A percentile compares a stretch with the other conserved stretches of the same genome.
These are phyloP conservation scores for Chrysoporthe puriensis DNA, from an alignment of 2,329 filamentous ascomycete species.

Conservation along the genomic window DNA sequence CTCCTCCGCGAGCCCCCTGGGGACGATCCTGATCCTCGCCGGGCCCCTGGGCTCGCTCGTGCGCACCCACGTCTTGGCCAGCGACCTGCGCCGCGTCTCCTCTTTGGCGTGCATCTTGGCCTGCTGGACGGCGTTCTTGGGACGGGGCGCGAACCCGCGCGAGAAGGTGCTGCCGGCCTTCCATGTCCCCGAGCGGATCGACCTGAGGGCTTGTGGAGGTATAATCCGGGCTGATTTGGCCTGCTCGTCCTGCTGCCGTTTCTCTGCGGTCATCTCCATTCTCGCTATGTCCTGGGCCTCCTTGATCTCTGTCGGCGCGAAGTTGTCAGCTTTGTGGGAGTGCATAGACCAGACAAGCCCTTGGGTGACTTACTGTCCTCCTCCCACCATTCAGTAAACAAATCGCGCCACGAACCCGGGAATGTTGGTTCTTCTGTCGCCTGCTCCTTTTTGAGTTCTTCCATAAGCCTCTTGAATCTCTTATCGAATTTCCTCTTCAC, in stretches of 20 bases:
- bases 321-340: neutral
- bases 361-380: conserved; percentile 29
- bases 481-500: conserved; percentile 77
- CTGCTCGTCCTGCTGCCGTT: neutral
- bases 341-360: neutral
- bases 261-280: neutral
- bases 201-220: conserved; percentile 37
- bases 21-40: conserved; percentile 34
- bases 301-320: neutral
- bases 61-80: conserved; percentile 41
- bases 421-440: conserved; percentile 61
- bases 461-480: conserved; percentile 52
- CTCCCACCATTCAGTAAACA: conserved; percentile 21
- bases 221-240: conserved; percentile 3
- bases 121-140: conserved; percentile 56
- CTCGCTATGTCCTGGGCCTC: conserved; percentile 10
- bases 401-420: conserved; percentile 65
- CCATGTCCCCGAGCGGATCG: neutral
- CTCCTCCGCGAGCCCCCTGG: conserved; percentile 41
- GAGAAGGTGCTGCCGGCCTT: neutral
- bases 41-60: conserved; percentile 46
- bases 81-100: conserved; percentile 49
- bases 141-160: conserved; percentile 22
- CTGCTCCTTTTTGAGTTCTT: conserved; percentile 52
- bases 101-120: conserved; percentile 61